These are phyloP conservation scores for Emmonsia crescens DNA, from an alignment of 2,329 filamentous ascomycete species.

Conservation along the genomic window DNA sequence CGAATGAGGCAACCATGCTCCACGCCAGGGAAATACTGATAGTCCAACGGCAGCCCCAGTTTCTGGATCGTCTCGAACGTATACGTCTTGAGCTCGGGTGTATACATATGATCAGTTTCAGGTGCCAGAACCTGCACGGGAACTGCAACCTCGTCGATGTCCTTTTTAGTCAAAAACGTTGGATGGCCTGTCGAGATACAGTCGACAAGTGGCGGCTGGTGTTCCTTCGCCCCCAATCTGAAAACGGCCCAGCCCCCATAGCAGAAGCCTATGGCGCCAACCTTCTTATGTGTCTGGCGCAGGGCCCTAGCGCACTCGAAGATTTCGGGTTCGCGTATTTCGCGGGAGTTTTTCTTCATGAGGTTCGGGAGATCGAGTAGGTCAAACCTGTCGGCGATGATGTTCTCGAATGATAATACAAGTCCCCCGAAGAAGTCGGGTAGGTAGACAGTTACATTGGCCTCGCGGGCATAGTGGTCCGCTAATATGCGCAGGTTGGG, in stretches of 20 bases:
- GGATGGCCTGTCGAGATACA: slow-evolving; percentile 39
- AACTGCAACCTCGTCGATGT: slow-evolving; percentile 38
- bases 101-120: slow-evolving; percentile 36
- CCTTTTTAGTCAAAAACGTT: slow-evolving; percentile 32
- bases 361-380: neutral
- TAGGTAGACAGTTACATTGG: slow-evolving; percentile 38
- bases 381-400: neutral
- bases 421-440: slow-evolving; percentile 19
- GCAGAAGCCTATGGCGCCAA: slow-evolving; percentile 41
- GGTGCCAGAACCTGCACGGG: slow-evolving; percentile 45
- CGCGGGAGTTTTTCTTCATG: slow-evolving; percentile 16
- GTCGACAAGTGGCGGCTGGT: slow-evolving; percentile 34
- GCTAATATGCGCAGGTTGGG: slow-evolving; percentile 37
- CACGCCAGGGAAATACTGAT: slow-evolving; percentile 42
- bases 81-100: slow-evolving; percentile 38
- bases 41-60: slow-evolving; percentile 37
- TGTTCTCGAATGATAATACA: neutral
- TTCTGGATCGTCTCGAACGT: slow-evolving; percentile 31
- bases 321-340: slow-evolving; percentile 30
- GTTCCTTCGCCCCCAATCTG: slow-evolving; percentile 34
- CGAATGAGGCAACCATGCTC: slow-evolving; percentile 38
- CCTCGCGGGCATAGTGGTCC: slow-evolving; percentile 38
- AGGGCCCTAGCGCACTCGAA: slow-evolving; percentile 26
- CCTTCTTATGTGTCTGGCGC: slow-evolving; percentile 18
- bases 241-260: slow-evolving; percentile 44